Base-by-base conservation (phyloP, 2,329 filamentous ascomycete genomes). In the Alternaria metachromatica region DNA sequence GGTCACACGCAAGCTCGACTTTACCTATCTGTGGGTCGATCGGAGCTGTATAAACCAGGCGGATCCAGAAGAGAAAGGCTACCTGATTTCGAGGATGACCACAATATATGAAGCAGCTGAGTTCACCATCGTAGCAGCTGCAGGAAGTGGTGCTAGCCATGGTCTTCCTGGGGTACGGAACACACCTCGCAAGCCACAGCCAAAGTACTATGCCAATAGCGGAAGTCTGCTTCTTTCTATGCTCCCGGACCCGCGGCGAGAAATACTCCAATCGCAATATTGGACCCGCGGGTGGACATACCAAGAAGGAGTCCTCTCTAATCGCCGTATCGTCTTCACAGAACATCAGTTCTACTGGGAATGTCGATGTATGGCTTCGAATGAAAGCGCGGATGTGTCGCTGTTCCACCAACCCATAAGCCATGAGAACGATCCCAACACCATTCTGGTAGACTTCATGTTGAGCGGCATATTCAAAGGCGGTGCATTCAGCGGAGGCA, bases 291-390 rank as follows among this genome's bases (percentile, higher is more conserved):
- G 62, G 28, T 68, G 64, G 66, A 67, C 62, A 5, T 69, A 56
- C 28, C 67, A 69, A 57, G 67, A 69, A 62, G 55, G 54, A 2
- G 46, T 67, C 3, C 58, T 69, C 10, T 62, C 62, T 6, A 58
- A 64, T 4, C 59, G 67, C 13, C 43, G 46, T 6, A 49, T 69
- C 3, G 48, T 60, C 13, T 68, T 69, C 37, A 68, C 66, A 12
- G 61, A 68, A 9, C 33, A 58, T 12, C 66, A 68, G 41, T 43
- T 51, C 4, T 66, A 66, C 30, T 66, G 64, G 53, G 57, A 66
- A 37, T 64, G 66, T 30, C 50, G 26, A 15, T 46, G 53, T 30
- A 65, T 65, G 59, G 53, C 55, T 18, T 41, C 49, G 7, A 37
- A 63, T 11, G 62, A 69, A 50, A 62, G 56, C 30, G 37, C 61